These are phyloP conservation scores for Vanrija pseudolonga DNA, from an alignment of 1,284 basidiomycete species.

Conservation along the genomic window DNA sequence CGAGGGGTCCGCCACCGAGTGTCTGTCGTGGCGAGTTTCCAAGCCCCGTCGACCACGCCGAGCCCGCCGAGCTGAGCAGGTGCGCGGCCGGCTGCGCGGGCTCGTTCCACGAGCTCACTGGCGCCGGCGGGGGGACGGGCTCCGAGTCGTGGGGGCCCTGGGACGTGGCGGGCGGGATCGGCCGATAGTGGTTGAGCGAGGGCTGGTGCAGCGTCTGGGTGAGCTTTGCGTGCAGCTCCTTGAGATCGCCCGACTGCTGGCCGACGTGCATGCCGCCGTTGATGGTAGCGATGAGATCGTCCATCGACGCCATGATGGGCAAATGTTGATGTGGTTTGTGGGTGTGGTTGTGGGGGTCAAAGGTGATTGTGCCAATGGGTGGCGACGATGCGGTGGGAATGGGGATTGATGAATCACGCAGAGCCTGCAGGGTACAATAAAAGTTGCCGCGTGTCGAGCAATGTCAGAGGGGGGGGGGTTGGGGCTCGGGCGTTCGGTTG, in stretches of 20 bases:
- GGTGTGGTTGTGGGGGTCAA: not conserved
- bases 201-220: slow-evolving; percentile 24
- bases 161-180: slow-evolving; percentile 28
- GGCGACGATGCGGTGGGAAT: not conserved
- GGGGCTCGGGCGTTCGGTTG: no score
- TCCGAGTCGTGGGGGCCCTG: slow-evolving; percentile 11
- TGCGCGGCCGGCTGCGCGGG: slow-evolving; percentile 13
- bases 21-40: slow-evolving; percentile 25
- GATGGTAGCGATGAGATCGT: slow-evolving; percentile 41
- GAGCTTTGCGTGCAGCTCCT: slow-evolving; percentile 37
- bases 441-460: no score
- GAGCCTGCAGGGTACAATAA: no score
- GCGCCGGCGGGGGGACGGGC: slow-evolving; percentile 40
- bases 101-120: slow-evolving; percentile 44
- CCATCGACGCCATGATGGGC: slow-evolving; percentile 29
- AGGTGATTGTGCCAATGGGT: not conserved
- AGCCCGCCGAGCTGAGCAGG: slow-evolving; percentile 3
- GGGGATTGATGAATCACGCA: no score
- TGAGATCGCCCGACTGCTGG: slow-evolving; percentile 39
- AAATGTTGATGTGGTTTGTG: not conserved
- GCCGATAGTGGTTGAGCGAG: slow-evolving; percentile 26
- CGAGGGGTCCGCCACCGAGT: not conserved
- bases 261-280: slow-evolving; percentile 36
- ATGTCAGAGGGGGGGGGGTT: no score
- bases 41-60: slow-evolving; percentile 12